phyloP scores from a whole-genome alignment of 768 basidiomycete genomes.

The Tephrocybe rancida region DNA sequence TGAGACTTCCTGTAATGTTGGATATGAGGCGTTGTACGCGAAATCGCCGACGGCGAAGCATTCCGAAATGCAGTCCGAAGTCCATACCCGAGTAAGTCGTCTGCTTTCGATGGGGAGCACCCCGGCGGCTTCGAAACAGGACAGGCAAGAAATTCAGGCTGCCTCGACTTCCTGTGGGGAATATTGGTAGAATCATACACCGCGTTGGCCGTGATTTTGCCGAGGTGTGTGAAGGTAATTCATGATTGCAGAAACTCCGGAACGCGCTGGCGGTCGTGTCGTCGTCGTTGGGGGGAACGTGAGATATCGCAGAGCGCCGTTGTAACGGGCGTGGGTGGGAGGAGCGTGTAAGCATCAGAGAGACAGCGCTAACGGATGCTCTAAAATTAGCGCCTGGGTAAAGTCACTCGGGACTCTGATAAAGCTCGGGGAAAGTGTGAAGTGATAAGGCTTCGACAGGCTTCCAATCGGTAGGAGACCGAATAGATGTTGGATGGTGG shows the following conservation, averaged over 20 bases:
- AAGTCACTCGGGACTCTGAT: background rate
- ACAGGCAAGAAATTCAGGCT: too few relatives aligned
- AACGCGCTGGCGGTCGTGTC: too few relatives aligned
- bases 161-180: background rate
- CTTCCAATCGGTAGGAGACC: constrained; percentile 7
- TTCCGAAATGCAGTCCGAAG: background rate
- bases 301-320: background rate
- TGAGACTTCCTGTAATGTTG: background rate
- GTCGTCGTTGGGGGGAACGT: too few relatives aligned
- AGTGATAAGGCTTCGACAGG: background rate
- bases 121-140: too few relatives aligned
- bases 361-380: background rate
- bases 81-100: background rate
- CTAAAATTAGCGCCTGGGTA: constrained; percentile 9
- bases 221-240: background rate
- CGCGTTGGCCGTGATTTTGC: background rate
- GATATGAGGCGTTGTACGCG: background rate
- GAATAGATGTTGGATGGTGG: background rate
- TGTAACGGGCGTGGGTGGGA: background rate
- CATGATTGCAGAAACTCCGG: background rate
- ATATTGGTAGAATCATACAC: background rate
- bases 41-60: background rate
- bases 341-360: background rate
- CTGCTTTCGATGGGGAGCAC: background rate
- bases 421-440: background rate